Evolutionary conservation across 2,329 filamentous ascomycete genomes (phyloP).

Genomic region (Fonsecaea pugnacius): DNA sequence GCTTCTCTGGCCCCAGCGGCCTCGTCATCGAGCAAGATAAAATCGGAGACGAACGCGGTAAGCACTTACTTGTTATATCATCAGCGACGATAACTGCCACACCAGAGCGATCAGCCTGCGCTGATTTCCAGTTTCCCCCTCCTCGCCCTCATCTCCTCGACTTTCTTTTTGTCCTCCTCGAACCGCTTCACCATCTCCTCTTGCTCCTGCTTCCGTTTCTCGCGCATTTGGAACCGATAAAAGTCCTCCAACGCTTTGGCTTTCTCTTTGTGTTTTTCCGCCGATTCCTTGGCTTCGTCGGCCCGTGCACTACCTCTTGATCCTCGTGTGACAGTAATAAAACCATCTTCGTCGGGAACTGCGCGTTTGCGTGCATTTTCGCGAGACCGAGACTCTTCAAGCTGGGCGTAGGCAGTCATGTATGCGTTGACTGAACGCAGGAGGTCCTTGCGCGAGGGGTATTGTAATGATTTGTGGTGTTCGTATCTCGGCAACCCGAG

Average conservation of each 20-base stretch:
- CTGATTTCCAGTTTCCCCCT: slow-evolving; percentile 62
- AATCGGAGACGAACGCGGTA: background rate
- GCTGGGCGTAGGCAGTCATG: slow-evolving; percentile 75
- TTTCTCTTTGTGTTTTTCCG: slow-evolving; percentile 65
- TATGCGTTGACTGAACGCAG: slow-evolving; percentile 79
- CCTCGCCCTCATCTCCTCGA: slow-evolving; percentile 71
- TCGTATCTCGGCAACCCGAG: slow-evolving; percentile 59
- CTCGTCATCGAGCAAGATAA: slow-evolving; percentile 26
- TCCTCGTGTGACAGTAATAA: slow-evolving; percentile 85
- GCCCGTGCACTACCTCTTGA: slow-evolving; percentile 72
- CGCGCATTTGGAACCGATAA: slow-evolving; percentile 81
- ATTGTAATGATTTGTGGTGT: slow-evolving; percentile 73
- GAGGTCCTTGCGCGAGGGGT: slow-evolving; percentile 69
- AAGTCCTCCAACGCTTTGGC: slow-evolving; percentile 71
- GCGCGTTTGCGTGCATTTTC: slow-evolving; percentile 68
- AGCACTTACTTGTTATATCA: background rate
- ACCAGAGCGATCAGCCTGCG: background rate
- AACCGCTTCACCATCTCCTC: slow-evolving; percentile 71
- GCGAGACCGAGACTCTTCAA: slow-evolving; percentile 68
- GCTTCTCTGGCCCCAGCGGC: slow-evolving; percentile 36
- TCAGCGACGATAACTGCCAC: slow-evolving; percentile 1
- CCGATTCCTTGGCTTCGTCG: slow-evolving; percentile 67
- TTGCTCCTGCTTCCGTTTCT: slow-evolving; percentile 77
- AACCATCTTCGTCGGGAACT: slow-evolving; percentile 91
- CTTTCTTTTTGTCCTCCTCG: slow-evolving; percentile 74